Evolutionary conservation across 208 protist genomes (phyloP).

Genomic region (Lotmaria passim): DNA sequence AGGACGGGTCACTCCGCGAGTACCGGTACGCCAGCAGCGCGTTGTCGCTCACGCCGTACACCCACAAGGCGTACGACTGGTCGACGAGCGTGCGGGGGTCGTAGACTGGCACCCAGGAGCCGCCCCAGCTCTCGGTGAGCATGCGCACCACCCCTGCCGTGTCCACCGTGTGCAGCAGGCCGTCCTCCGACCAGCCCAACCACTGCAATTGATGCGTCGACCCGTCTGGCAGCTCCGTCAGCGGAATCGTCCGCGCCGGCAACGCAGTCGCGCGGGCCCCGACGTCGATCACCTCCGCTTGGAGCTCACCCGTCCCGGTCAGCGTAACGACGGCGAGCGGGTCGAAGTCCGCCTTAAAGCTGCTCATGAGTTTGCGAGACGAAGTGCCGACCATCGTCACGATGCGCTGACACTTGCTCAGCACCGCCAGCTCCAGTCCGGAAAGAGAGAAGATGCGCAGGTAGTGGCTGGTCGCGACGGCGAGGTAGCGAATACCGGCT

Average conservation of each 20-base stretch:
- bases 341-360: conserved; percentile 70
- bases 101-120: conserved; percentile 82
- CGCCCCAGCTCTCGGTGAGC: conserved; percentile 81
- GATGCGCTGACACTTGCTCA: conserved; percentile 80
- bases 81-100: conserved; percentile 67
- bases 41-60: conserved; percentile 77
- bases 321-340: conserved; percentile 75
- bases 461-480: conserved; percentile 79
- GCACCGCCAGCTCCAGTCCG: conserved; percentile 80
- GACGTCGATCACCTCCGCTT: conserved; percentile 82
- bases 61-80: conserved; percentile 41
- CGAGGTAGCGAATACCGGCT: conserved; percentile 70
- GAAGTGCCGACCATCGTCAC: conserved; percentile 85
- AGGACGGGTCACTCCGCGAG: conserved; percentile 54
- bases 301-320: conserved; percentile 44
- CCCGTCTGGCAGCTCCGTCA: conserved; percentile 59
- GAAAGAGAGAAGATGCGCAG: conserved; percentile 85
- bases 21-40: conserved; percentile 71
- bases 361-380: conserved; percentile 58
- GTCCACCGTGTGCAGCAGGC: conserved; percentile 79
- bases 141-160: conserved; percentile 86
- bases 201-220: conserved; percentile 80
- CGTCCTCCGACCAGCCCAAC: conserved; percentile 89
- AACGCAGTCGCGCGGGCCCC: conserved; percentile 50
- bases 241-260: conserved; percentile 48